Evolutionary conservation across 2,329 filamentous ascomycete genomes (phyloP), one percentile per base, ranked within the genome.

Genomic region (Aspergillus sp.): DNA sequence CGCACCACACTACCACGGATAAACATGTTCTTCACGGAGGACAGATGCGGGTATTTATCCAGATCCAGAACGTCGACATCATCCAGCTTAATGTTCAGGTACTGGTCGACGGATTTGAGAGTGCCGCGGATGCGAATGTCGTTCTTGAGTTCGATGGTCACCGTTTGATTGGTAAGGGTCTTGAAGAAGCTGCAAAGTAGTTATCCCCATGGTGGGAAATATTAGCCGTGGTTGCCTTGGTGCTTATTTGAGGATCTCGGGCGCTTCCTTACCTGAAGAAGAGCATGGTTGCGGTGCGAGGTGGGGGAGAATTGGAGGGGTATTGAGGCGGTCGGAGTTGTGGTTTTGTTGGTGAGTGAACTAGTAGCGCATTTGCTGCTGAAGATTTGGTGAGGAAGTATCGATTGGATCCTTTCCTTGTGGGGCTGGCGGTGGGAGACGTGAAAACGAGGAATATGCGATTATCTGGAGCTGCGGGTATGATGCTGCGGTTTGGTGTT

Each of bases 61-160:
- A 98, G 92, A 68, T 99, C 93, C 25, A 96, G 85, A 32, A 98
- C 94, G 64, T 88, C 85, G 63, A 98, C 96, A 73, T 97, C 92
- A 73, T 99, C 95, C 54, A 99, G 87, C 83, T 98, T 98, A 81
- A 99, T 97, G 81, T 99, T 99, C 73, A 99, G 87, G 80, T 96
- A 99, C 82, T 98, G 95, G 77, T 99, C 95, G 68, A 99, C 94
- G 73, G 91, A 96, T 83, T 98, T 99, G 68, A 99, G 84, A 38
- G 89, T 96, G 67, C 95, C 95, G 71, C 91, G 91, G 77, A 99
- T 96, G 75, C 93, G 92, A 70, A 99, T 96, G 80, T 99, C 95
- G 78, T 99, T 99, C 82, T 99, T 99, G 77, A 99, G 90, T 83
- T 99, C 95, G 75, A 99, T 92, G 50, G 93, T 98, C 73, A 99